Conservation (phyloP, 371 early-diverging fungal species). For the Rhizopus arrhizus region DNA sequence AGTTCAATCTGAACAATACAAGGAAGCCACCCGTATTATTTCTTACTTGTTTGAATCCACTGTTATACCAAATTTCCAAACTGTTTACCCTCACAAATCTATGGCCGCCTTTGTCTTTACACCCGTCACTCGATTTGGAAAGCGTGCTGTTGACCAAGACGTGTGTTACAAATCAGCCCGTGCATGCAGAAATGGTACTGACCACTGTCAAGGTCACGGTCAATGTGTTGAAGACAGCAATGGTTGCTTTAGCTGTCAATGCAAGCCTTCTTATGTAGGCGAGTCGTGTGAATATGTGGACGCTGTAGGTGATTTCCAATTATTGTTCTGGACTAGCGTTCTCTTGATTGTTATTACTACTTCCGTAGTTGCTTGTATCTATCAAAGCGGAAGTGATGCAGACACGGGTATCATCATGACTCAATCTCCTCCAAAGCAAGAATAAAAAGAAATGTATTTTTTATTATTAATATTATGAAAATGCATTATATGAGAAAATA, state of each 20-base stretch:
- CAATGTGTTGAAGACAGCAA: slow-evolving; percentile 28
- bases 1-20: slow-evolving; percentile 36
- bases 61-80: slow-evolving; percentile 28
- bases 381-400: slow-evolving; percentile 38
- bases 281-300: slow-evolving; percentile 42
- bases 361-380: slow-evolving; percentile 45
- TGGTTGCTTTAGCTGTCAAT: slow-evolving; percentile 44
- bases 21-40: slow-evolving; percentile 32
- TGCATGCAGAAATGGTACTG: slow-evolving; percentile 38
- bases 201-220: slow-evolving; percentile 41
- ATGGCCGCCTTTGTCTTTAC: slow-evolving; percentile 35
- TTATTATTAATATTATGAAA: neutral
- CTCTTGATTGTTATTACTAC: slow-evolving; percentile 37
- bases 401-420: slow-evolving; percentile 43
- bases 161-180: slow-evolving; percentile 27
- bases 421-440: slow-evolving; percentile 48
- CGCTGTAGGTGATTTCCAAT: slow-evolving; percentile 47
- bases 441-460: slow-evolving; percentile 29
- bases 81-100: slow-evolving; percentile 4
- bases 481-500: neutral
- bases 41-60: slow-evolving; percentile 36
- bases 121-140: slow-evolving; percentile 8
- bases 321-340: slow-evolving; percentile 53
- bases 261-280: slow-evolving; percentile 35
- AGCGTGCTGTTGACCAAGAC: slow-evolving; percentile 14